phyloP scores from a whole-genome alignment of 2,329 filamentous ascomycete genomes.

The Pseudonectria buxi region DNA sequence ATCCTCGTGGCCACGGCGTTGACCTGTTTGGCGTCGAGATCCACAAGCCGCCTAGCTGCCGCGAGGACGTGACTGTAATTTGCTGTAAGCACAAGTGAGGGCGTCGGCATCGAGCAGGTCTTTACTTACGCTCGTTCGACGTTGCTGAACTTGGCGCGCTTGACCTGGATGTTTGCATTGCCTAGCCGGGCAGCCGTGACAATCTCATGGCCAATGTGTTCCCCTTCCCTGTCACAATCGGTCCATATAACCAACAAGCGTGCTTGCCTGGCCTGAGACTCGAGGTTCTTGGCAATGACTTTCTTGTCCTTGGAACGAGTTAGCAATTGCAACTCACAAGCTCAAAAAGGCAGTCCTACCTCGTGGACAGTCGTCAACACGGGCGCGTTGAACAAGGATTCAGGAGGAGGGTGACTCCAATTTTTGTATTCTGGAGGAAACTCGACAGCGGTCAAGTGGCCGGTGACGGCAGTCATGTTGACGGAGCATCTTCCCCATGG shows the following conservation, averaged over 20 bases:
- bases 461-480: conserved; percentile 88
- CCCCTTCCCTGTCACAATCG: conserved; percentile 95
- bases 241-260: conserved; percentile 91
- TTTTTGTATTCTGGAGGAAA: conserved; percentile 68
- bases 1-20: conserved; percentile 84
- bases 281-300: conserved; percentile 77
- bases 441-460: conserved; percentile 76
- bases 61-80: conserved; percentile 68
- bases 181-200: conserved; percentile 69
- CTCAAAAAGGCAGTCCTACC: conserved; percentile 36
- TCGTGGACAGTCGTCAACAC: conserved; percentile 62
- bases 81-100: not conserved
- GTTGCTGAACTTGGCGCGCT: conserved; percentile 89
- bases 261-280: conserved; percentile 65
- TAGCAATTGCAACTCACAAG: conserved; percentile 2
- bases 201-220: conserved; percentile 92
- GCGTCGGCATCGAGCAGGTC: not conserved
- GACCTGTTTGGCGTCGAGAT: conserved; percentile 78
- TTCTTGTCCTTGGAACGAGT: conserved; percentile 58
- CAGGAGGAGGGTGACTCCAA: conserved; percentile 77
- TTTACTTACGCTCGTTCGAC: conserved; percentile 78
- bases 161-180: conserved; percentile 70
- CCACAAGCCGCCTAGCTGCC: conserved; percentile 69
- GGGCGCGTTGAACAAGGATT: conserved; percentile 72
- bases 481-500: conserved; percentile 77